These are phyloP conservation scores for Wickerhamiella sorbophila DNA, from an alignment of 805 yeast species.

Conservation along the genomic window DNA sequence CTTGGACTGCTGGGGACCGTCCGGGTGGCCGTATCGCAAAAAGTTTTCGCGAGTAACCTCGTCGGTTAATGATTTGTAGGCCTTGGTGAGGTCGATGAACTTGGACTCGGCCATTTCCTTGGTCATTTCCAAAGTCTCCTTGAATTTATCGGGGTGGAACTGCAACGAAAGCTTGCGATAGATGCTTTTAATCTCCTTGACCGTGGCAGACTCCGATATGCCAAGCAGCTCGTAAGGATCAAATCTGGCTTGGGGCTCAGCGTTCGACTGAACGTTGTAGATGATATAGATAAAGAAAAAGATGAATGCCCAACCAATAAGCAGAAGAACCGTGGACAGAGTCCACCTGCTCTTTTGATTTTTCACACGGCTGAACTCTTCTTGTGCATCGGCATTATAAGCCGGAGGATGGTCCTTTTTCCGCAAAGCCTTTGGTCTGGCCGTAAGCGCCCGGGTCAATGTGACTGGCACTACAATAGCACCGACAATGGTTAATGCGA, in stretches of 20 bases:
- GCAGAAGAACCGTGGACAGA: constrained; percentile 19
- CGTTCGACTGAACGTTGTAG: constrained; percentile 20
- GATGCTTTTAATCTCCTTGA: constrained; percentile 62
- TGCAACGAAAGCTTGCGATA: constrained; percentile 78
- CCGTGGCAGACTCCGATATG: constrained; percentile 51
- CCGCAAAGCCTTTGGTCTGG: not conserved
- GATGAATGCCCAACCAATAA: constrained; percentile 50
- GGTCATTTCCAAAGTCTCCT: constrained; percentile 34
- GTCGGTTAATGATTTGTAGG: constrained; percentile 90
- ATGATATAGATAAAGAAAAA: constrained; percentile 29
- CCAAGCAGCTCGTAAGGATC: constrained; percentile 88
- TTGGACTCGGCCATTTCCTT: constrained; percentile 57
- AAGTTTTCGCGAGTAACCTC: constrained; percentile 71
- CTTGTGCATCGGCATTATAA: not conserved
- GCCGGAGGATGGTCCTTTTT: not conserved
- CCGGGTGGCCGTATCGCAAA: constrained; percentile 89
- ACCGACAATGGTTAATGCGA: constrained; percentile 56
- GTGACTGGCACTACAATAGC: constrained; percentile 58
- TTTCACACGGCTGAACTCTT: constrained; percentile 22
- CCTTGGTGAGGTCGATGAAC: constrained; percentile 73
- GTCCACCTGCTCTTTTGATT: constrained; percentile 18
- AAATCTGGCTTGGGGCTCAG: constrained; percentile 32
- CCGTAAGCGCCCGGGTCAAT: constrained; percentile 24
- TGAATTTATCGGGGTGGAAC: constrained; percentile 87
- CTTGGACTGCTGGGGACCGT: constrained; percentile 79